Conservation (phyloP, 1,139 yeast genomes). For the Hyphopichia pseudoburtonii region DNA sequence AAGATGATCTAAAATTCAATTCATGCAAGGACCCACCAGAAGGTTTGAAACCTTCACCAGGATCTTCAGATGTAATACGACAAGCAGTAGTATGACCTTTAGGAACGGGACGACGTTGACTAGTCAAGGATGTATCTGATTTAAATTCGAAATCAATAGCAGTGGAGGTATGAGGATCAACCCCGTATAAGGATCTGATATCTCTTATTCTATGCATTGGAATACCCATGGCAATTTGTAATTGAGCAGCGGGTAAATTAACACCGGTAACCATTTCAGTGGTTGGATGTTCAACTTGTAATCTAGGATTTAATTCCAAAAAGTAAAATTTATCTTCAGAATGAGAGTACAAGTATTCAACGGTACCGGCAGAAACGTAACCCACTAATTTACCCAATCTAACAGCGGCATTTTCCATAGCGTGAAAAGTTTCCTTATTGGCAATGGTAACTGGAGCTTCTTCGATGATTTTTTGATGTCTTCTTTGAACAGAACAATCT, state of each 20-base stretch:
- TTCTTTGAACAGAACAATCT: conserved; percentile 96
- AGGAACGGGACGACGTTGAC: conserved; percentile 91
- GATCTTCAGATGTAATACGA: conserved; percentile 98
- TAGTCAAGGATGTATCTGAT: conserved; percentile 63
- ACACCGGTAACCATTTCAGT: conserved; percentile 99
- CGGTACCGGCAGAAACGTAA: conserved; percentile 98
- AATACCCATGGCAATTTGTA: conserved; percentile 98
- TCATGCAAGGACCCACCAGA: conserved; percentile 96
- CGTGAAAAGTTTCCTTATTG: conserved; percentile 74
- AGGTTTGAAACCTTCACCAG: conserved; percentile 98
- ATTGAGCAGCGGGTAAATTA: conserved; percentile 95
- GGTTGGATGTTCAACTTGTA: conserved; percentile 99
- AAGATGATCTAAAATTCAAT: conserved; percentile 91
- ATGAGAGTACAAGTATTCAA: conserved; percentile 92
- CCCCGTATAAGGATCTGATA: conserved; percentile 89
- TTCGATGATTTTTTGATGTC: conserved; percentile 95
- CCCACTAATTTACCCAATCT: conserved; percentile 95
- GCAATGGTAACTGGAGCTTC: conserved; percentile 98
- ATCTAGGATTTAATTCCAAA: conserved; percentile 93
- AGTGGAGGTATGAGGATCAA: conserved; percentile 89
- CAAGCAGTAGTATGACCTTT: conserved; percentile 99
- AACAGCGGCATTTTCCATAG: conserved; percentile 97
- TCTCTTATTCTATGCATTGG: conserved; percentile 95
- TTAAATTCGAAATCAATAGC: conserved; percentile 90
- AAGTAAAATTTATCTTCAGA: conserved; percentile 93